These are phyloP conservation scores for Kazachstania africana DNA, from an alignment of 805 yeast species.

Conservation along the genomic window DNA sequence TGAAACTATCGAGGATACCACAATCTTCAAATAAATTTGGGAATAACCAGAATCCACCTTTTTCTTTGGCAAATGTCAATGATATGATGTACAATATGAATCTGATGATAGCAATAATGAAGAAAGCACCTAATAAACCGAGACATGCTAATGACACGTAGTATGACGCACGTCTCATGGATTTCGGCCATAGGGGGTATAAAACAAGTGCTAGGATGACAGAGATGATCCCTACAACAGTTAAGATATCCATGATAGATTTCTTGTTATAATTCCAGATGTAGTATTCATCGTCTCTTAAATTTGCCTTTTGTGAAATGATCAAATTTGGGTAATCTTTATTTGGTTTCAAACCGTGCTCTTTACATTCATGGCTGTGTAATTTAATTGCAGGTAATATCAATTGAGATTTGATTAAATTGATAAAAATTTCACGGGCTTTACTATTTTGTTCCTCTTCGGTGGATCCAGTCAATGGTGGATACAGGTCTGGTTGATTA, in stretches of 20 bases:
- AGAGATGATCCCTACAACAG: slow-evolving; percentile 35
- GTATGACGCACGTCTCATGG: slow-evolving; percentile 86
- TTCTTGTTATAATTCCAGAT: slow-evolving; percentile 75
- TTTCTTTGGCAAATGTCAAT: slow-evolving; percentile 24
- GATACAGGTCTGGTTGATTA: slow-evolving; percentile 36
- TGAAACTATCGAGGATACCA: slow-evolving; percentile 84
- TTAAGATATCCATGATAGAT: slow-evolving; percentile 33
- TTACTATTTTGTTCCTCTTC: slow-evolving; percentile 32
- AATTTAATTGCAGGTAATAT: slow-evolving; percentile 69
- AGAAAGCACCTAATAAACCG: slow-evolving; percentile 63
- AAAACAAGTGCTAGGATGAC: slow-evolving; percentile 57
- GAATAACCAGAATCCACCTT: slow-evolving; percentile 87
- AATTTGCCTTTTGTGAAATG: slow-evolving; percentile 43
- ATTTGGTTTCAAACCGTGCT: slow-evolving; percentile 50
- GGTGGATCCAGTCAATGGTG: slow-evolving; percentile 28
- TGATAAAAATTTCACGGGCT: slow-evolving; percentile 38
- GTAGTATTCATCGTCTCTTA: slow-evolving; percentile 59
- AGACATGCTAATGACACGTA: slow-evolving; percentile 69
- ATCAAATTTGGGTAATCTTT: slow-evolving; percentile 51
- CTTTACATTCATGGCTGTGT: slow-evolving; percentile 53
- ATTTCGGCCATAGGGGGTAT: slow-evolving; percentile 91
- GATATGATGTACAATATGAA: slow-evolving; percentile 47
- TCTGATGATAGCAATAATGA: slow-evolving; percentile 69
- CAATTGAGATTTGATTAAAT: slow-evolving; percentile 60
- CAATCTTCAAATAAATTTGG: slow-evolving; percentile 94